Conservation (phyloP, 129 eudicot species). For the Scalesia atractyloides region DNA sequence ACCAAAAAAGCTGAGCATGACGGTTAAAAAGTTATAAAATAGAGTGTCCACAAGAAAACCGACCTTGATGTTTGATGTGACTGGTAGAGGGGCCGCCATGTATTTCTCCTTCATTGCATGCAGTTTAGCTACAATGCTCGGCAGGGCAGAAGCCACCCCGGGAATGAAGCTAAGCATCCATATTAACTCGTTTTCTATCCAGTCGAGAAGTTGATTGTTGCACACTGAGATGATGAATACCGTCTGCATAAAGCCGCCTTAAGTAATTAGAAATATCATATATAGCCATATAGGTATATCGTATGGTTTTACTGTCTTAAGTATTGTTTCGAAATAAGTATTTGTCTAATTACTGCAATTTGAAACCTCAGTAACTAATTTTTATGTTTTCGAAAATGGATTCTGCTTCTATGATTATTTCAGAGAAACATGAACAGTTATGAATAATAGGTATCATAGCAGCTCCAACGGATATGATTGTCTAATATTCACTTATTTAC, state of each 20-base stretch:
- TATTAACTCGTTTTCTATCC: slow-evolving; percentile 93
- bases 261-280: too few relatives aligned
- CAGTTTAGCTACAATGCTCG: slow-evolving; percentile 24
- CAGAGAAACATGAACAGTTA: neutral
- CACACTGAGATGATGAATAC: slow-evolving; percentile 87
- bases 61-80: slow-evolving; percentile 46
- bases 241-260: slow-evolving; percentile 43
- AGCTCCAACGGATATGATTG: neutral
- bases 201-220: slow-evolving; percentile 92
- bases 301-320: too few relatives aligned
- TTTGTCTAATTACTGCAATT: too few relatives aligned
- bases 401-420: neutral
- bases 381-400: neutral
- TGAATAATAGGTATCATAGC: neutral
- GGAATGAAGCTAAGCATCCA: slow-evolving; percentile 85
- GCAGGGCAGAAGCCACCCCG: slow-evolving; percentile 66
- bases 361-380: too few relatives aligned
- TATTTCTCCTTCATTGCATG: neutral
- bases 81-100: neutral
- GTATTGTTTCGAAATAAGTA: too few relatives aligned
- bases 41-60: neutral
- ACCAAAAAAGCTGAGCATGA: neutral
- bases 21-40: neutral
- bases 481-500: too few relatives aligned
- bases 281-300: too few relatives aligned